Evolutionary conservation across 2,329 filamentous ascomycete genomes (phyloP).

Genomic region (Paraconiothyrium brasiliense): DNA sequence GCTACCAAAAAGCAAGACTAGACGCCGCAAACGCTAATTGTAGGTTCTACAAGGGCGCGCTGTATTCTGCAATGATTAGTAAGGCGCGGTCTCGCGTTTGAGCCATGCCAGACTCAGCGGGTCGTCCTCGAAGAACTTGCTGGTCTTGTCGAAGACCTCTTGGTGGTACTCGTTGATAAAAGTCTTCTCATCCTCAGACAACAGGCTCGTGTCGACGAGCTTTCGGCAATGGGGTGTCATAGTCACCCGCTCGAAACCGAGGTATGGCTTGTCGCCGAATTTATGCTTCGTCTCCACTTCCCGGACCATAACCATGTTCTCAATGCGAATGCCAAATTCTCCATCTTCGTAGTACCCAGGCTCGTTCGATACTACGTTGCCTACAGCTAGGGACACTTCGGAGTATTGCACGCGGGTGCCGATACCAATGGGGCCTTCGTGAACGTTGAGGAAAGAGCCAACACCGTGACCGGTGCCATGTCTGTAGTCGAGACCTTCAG

Average conservation of each 20-base stretch:
- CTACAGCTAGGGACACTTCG: slow-evolving; percentile 87
- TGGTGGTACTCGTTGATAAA: slow-evolving; percentile 90
- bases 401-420: slow-evolving; percentile 91
- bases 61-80: slow-evolving; percentile 26
- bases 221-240: slow-evolving; percentile 96
- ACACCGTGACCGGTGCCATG: slow-evolving; percentile 97
- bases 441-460: slow-evolving; percentile 94
- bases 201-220: slow-evolving; percentile 77
- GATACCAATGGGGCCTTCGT: slow-evolving; percentile 96
- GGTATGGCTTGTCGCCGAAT: slow-evolving; percentile 92
- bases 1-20: slow-evolving; percentile 16
- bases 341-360: slow-evolving; percentile 98
- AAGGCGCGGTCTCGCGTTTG: slow-evolving; percentile 80
- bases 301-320: slow-evolving; percentile 91
- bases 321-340: slow-evolving; percentile 92
- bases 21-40: slow-evolving; percentile 15
- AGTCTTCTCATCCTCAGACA: slow-evolving; percentile 77
- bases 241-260: slow-evolving; percentile 96
- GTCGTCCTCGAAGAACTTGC: slow-evolving; percentile 77
- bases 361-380: slow-evolving; percentile 95
- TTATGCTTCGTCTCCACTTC: slow-evolving; percentile 87
- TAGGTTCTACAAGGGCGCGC: slow-evolving; percentile 2
- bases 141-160: slow-evolving; percentile 84
- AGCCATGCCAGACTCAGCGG: slow-evolving; percentile 80
- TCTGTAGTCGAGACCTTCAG: slow-evolving; percentile 90